Conservation (phyloP, 805 yeast species). For the Suhomyces canberraensis region DNA sequence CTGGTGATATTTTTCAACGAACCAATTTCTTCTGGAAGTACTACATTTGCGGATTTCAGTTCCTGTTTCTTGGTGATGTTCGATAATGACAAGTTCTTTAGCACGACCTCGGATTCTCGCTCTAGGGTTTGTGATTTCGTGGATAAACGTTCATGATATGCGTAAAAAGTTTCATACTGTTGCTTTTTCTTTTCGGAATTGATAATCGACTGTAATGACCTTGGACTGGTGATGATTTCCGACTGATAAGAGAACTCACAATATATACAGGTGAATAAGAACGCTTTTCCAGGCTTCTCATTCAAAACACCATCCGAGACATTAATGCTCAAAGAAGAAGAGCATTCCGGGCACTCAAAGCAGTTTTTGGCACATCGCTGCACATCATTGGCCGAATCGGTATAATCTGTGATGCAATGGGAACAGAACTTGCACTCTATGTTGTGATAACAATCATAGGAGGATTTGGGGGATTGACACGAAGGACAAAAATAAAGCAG, state of each 20-base stretch:
- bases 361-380: conserved; percentile 36
- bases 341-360: conserved; percentile 38
- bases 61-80: background rate
- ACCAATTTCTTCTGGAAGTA: background rate
- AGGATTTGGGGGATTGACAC: conserved; percentile 31
- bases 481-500: conserved; percentile 35
- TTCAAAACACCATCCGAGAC: conserved; percentile 12
- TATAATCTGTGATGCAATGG: conserved; percentile 35
- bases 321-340: conserved; percentile 22
- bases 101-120: background rate
- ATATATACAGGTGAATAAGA: conserved; percentile 35
- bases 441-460: conserved; percentile 21
- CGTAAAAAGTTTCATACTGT: background rate
- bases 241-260: conserved; percentile 37
- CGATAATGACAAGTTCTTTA: conserved; percentile 10
- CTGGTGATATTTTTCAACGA: background rate
- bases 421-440: conserved; percentile 34
- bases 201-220: conserved; percentile 31
- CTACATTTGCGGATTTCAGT: background rate
- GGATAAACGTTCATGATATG: background rate
- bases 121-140: background rate
- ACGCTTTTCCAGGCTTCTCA: conserved; percentile 27
- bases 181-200: conserved; percentile 8
- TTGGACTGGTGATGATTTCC: conserved; percentile 38
- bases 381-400: conserved; percentile 17